phyloP scores from a whole-genome alignment of 1,139 yeast species.

The Scheffersomyces stambukii region DNA sequence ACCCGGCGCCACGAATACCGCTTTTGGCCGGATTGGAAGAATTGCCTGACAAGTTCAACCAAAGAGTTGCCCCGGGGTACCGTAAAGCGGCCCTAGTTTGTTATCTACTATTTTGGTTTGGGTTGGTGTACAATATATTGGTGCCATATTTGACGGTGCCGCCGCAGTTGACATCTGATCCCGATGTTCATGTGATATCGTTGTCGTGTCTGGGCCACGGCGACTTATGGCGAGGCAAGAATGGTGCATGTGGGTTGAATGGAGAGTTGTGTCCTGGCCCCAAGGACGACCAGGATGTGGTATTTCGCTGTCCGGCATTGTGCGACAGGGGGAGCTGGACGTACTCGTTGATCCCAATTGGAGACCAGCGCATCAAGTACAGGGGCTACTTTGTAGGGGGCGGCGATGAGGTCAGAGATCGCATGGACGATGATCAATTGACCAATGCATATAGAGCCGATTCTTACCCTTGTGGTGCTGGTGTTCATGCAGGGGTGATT shows the following conservation, averaged over 20 bases:
- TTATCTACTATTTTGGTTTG: conserved; percentile 37
- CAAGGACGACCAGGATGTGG: conserved; percentile 34
- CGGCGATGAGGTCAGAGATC: conserved; percentile 29
- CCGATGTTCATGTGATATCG: conserved; percentile 19
- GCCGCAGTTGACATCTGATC: conserved; percentile 20
- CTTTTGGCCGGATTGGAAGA: conserved; percentile 31
- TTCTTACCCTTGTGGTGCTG: conserved; percentile 87
- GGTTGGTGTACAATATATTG: conserved; percentile 23
- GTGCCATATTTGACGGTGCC: conserved; percentile 37
- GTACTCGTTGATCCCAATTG: conserved; percentile 74
- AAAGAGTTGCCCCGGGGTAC: conserved; percentile 20
- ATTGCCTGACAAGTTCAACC: conserved; percentile 38
- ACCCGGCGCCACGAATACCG: conserved; percentile 35
- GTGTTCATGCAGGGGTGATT: conserved; percentile 77
- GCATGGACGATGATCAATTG: conserved; percentile 19
- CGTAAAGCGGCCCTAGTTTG: conserved; percentile 27
- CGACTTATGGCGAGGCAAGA: conserved; percentile 68
- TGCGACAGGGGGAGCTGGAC: conserved; percentile 79
- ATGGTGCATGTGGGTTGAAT: conserved; percentile 71
- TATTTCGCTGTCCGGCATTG: conserved; percentile 82
- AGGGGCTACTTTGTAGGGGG: conserved; percentile 77
- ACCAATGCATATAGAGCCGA: conserved; percentile 78
- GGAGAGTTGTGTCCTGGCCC: conserved; percentile 54
- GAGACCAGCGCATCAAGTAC: conserved; percentile 63
- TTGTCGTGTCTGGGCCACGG: conserved; percentile 38